Evolutionary conservation across 306 rosid species (phyloP).

Genomic region (Luffa acutangula): DNA sequence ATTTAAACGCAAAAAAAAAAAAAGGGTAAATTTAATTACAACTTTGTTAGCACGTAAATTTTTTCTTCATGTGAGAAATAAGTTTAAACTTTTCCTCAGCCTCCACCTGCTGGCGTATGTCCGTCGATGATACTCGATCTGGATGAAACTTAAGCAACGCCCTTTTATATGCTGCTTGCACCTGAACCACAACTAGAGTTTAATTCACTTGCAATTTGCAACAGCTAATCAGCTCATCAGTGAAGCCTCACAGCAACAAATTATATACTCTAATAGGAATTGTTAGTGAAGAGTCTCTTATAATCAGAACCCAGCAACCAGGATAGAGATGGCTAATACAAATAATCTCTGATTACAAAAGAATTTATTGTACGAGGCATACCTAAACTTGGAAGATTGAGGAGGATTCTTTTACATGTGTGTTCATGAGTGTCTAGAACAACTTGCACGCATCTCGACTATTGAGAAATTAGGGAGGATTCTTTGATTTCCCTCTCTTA

Average conservation of each 20-base stretch:
- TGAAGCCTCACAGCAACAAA: no score
- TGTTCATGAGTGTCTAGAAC: no score
- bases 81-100: slow-evolving; percentile 91
- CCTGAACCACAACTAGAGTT: slow-evolving; percentile 24
- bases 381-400: no score
- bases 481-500: neutral
- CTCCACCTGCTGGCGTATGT: slow-evolving; percentile 68
- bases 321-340: no score
- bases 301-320: no score
- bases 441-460: no score
- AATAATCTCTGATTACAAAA: no score
- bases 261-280: neutral
- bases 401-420: no score
- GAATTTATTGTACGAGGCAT: no score
- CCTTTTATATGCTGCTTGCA: slow-evolving; percentile 66
- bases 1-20: neutral
- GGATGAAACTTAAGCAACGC: slow-evolving; percentile 84
- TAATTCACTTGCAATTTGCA: no score
- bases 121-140: slow-evolving; percentile 67
- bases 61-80: slow-evolving; percentile 72
- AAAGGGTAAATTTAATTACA: neutral
- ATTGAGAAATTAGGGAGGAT: neutral
- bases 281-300: neutral
- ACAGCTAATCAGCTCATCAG: no score
- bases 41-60: slow-evolving; percentile 4